These are phyloP conservation scores for Aristolochia californica DNA, from an alignment of 164 flowering plant genomes.

Conservation along the genomic window DNA sequence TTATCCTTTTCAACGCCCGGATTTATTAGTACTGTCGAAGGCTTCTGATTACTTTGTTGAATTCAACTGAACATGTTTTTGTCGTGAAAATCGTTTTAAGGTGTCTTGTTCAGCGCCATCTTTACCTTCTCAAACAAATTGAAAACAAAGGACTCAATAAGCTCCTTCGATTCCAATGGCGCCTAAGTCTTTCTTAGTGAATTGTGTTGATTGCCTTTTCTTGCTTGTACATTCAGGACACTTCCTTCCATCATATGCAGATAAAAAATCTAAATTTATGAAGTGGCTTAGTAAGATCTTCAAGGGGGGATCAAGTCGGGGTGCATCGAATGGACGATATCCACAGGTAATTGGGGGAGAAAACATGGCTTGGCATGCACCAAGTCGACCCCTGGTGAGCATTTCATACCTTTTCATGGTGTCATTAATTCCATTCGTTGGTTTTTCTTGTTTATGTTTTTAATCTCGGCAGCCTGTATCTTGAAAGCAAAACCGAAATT, in stretches of 20 bases:
- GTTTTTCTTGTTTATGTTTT: neutral
- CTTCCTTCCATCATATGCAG: constrained; percentile 41
- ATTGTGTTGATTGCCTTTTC: neutral
- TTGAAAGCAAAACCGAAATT: too few relatives aligned
- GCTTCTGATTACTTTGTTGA: too few relatives aligned
- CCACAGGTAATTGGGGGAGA: constrained; percentile 64
- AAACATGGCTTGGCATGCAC: constrained; percentile 60
- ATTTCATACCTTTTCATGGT: neutral
- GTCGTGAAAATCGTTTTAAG: too few relatives aligned
- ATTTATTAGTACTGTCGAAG: too few relatives aligned
- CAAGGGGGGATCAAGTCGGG: constrained; percentile 28
- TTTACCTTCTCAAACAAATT: neutral
- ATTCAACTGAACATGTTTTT: too few relatives aligned
- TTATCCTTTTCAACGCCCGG: too few relatives aligned
- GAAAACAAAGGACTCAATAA: too few relatives aligned
- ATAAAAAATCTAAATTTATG: constrained; percentile 62
- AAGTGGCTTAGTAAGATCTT: constrained; percentile 84
- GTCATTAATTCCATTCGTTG: neutral
- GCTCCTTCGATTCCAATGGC: too few relatives aligned
- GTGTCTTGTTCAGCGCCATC: too few relatives aligned
- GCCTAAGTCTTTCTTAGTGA: too few relatives aligned
- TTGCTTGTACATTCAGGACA: constrained; percentile 37
- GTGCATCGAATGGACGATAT: constrained; percentile 19
- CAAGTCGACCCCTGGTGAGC: constrained; percentile 50
- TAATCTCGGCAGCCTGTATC: too few relatives aligned